These are phyloP conservation scores for Crucihimalaya himalaica DNA, from an alignment of 345 rosid genomes.

Conservation along the genomic window DNA sequence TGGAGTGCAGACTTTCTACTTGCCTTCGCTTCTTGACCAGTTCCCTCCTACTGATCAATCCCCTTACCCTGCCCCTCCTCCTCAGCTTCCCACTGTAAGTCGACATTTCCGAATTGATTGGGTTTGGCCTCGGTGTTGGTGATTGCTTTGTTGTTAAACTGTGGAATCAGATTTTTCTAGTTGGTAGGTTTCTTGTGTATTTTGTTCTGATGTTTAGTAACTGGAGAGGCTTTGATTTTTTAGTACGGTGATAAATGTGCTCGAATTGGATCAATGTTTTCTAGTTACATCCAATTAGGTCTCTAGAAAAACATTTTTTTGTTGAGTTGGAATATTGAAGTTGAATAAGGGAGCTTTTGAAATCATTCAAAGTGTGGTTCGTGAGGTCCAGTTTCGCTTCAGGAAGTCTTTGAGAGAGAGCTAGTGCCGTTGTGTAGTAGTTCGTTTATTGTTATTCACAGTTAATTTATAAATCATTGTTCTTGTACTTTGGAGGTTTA, in stretches of 20 bases:
- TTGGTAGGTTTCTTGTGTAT: background rate
- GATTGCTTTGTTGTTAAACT: conserved; percentile 6
- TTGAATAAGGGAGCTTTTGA: background rate
- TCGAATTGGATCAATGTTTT: background rate
- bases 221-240: background rate
- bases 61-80: conserved; percentile 79
- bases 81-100: conserved; percentile 90
- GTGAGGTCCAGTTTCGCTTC: background rate
- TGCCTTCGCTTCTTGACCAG: conserved; percentile 83
- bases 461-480: background rate
- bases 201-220: too few species aligned
- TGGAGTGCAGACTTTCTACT: conserved; percentile 58
- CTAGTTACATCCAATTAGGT: background rate
- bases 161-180: conserved; percentile 10
- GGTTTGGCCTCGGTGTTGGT: background rate
- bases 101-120: background rate
- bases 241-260: background rate
- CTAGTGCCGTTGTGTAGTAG: background rate
- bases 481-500: background rate
- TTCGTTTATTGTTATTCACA: background rate
- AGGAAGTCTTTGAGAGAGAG: too few species aligned
- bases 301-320: background rate
- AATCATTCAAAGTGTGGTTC: background rate
- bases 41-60: conserved; percentile 77
- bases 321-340: background rate